Evolutionary conservation across 2,329 filamentous ascomycete species (phyloP).

Genomic region (Pseudogymnoascus sp.): DNA sequence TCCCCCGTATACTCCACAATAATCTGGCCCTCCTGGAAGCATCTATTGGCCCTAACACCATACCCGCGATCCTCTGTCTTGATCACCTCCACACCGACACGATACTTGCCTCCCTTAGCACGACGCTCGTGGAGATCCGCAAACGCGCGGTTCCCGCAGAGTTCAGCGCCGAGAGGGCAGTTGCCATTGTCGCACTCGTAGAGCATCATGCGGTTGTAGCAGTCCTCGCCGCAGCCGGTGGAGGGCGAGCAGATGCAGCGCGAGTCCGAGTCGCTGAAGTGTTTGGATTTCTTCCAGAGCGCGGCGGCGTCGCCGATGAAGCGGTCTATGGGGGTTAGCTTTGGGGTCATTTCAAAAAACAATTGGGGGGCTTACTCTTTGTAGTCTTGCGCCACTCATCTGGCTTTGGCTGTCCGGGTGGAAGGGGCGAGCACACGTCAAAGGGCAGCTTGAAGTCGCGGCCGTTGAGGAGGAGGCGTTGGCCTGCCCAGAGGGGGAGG

Average conservation of each 20-base stretch:
- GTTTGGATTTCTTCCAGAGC: constrained; percentile 72
- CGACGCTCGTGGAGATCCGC: constrained; percentile 66
- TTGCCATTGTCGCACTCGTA: constrained; percentile 93
- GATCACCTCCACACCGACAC: constrained; percentile 89
- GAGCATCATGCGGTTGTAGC: constrained; percentile 92
- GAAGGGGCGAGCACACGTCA: constrained; percentile 80
- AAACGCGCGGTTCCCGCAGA: constrained; percentile 83
- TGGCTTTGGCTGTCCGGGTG: constrained; percentile 79
- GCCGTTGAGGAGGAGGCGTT: constrained; percentile 42
- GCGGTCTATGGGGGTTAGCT: constrained; percentile 53
- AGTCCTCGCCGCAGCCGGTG: constrained; percentile 77
- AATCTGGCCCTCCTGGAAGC: constrained; percentile 82
- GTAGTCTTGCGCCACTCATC: constrained; percentile 89
- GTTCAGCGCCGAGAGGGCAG: constrained; percentile 65
- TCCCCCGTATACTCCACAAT: constrained; percentile 98
- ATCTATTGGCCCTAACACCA: constrained; percentile 82
- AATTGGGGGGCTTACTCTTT: constrained; percentile 68
- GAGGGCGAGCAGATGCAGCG: constrained; percentile 71
- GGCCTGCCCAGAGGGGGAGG: constrained; percentile 68
- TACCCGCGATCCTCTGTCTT: constrained; percentile 84
- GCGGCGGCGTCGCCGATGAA: constrained; percentile 78
- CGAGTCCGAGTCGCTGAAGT: constrained; percentile 64
- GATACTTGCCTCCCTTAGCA: constrained; percentile 73
- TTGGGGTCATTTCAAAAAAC: too few species aligned
- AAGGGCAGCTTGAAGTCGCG: constrained; percentile 84